Evolutionary conservation across 2,329 filamentous ascomycete genomes (phyloP).

Genomic region (Phyllosticta citribraziliensis): DNA sequence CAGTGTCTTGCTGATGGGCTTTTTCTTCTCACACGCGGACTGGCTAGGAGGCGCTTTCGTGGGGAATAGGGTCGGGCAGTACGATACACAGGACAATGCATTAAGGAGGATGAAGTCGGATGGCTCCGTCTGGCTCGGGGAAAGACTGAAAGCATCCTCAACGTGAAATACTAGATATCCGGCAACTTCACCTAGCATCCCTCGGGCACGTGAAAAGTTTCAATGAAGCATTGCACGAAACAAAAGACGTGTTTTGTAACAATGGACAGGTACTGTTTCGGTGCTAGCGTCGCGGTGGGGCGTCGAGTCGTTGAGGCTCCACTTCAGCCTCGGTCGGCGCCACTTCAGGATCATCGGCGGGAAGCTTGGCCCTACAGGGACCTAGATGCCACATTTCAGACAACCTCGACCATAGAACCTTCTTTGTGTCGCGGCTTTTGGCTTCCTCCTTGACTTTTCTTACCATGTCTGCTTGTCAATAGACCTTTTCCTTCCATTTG

Average conservation of each 20-base stretch:
- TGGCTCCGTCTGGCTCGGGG: too few relatives aligned
- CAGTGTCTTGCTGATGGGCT: not conserved
- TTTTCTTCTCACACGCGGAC: not conserved
- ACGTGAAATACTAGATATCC: too few relatives aligned
- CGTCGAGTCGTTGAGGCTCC: not conserved
- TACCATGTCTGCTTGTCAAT: not conserved
- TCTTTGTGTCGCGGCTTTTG: not conserved
- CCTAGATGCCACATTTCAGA: constrained; percentile 2
- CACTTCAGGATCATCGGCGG: not conserved
- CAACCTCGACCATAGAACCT: not conserved
- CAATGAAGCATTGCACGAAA: not conserved
- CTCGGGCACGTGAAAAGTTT: not conserved
- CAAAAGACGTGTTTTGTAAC: not conserved
- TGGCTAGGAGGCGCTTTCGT: not conserved
- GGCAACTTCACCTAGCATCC: not conserved
- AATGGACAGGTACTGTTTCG: not conserved
- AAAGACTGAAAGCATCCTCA: too few relatives aligned
- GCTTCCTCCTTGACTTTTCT: not conserved
- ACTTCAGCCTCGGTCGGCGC: not conserved
- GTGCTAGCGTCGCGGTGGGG: not conserved
- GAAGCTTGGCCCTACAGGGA: not conserved
- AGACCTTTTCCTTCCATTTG: not conserved
- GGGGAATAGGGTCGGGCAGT: not conserved
- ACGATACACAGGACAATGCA: not conserved
- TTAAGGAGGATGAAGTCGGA: too few relatives aligned